A percentile compares a stretch with the other conserved stretches of the same genome.
Evolutionary conservation across 2,329 filamentous ascomycete species (phyloP).

Genomic region (Ploettnerulaceae sp.): DNA sequence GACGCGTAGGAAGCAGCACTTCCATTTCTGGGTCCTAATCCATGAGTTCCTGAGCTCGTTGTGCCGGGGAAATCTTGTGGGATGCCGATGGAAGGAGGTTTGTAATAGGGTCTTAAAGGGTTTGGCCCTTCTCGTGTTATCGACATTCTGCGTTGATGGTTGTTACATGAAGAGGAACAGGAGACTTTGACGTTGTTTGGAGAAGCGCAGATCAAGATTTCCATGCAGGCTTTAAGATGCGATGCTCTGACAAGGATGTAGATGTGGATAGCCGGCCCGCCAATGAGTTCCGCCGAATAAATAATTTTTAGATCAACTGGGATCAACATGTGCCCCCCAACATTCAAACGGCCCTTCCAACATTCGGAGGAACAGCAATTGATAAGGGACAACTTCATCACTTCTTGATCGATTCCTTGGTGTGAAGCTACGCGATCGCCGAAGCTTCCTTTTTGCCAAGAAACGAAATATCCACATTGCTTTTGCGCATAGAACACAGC

Average conservation of each 20-base stretch:
- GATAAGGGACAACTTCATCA: neutral
- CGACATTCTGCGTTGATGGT: slow-evolving; percentile 37
- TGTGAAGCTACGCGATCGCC: neutral
- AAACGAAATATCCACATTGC: neutral
- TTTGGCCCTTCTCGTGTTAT: slow-evolving; percentile 48
- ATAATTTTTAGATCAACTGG: slow-evolving; percentile 8
- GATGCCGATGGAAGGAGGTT: slow-evolving; percentile 61
- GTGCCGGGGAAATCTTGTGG: slow-evolving; percentile 39
- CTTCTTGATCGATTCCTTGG: neutral
- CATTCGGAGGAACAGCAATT: slow-evolving; percentile 1
- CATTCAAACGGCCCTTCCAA: slow-evolving; percentile 1
- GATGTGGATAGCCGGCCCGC: slow-evolving; percentile 6
- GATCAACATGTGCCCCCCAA: slow-evolving; percentile 2
- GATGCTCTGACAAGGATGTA: slow-evolving; percentile 19
- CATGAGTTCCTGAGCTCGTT: slow-evolving; percentile 33
- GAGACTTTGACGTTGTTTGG: slow-evolving; percentile 7
- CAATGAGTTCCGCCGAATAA: slow-evolving; percentile 7
- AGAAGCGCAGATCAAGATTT: slow-evolving; percentile 17
- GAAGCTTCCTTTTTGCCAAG: neutral
- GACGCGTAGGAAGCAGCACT: slow-evolving; percentile 49
- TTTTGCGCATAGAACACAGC: slow-evolving; percentile 1
- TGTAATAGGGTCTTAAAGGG: slow-evolving; percentile 56
- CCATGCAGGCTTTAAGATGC: slow-evolving; percentile 14
- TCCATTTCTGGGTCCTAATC: slow-evolving; percentile 32
- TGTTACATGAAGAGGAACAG: slow-evolving; percentile 10